Evolutionary conservation across 2,329 filamentous ascomycete genomes (phyloP).

Genomic region (Botrytis aclada): DNA sequence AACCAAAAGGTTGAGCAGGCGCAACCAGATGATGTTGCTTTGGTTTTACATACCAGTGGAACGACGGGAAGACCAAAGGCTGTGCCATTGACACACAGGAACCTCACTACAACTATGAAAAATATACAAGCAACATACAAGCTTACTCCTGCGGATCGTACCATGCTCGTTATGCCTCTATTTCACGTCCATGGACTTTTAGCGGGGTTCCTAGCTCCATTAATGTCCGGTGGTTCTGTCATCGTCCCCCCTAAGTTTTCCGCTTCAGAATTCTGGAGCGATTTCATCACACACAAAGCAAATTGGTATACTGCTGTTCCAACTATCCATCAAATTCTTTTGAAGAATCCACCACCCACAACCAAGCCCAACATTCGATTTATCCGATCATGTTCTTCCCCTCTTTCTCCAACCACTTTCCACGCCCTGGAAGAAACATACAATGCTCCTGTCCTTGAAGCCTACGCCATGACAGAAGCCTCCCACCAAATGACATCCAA

Average conservation of each 20-base stretch:
- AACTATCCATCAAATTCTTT: constrained; percentile 85
- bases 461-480: constrained; percentile 91
- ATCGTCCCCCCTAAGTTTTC: constrained; percentile 79
- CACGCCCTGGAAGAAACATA: constrained; percentile 74
- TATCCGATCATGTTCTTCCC: constrained; percentile 83
- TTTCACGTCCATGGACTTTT: constrained; percentile 90
- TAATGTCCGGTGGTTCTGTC: constrained; percentile 73
- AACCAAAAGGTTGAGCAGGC: constrained; percentile 50
- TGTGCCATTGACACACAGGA: constrained; percentile 76
- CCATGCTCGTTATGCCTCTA: constrained; percentile 84
- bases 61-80: constrained; percentile 85
- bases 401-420: constrained; percentile 77
- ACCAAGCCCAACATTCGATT: constrained; percentile 75
- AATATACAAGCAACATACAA: constrained; percentile 79
- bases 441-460: constrained; percentile 78
- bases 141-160: constrained; percentile 67
- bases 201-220: constrained; percentile 74
- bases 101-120: constrained; percentile 77
- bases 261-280: constrained; percentile 75
- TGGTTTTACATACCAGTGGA: constrained; percentile 80
- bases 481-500: constrained; percentile 82
- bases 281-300: constrained; percentile 70
- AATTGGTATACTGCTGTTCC: constrained; percentile 96
- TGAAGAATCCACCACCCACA: constrained; percentile 67
- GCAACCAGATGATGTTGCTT: constrained; percentile 73